A percentile compares a stretch with the other conserved stretches of the same genome.
Evolutionary conservation across 305 asterid genomes (phyloP).

Genomic region (Fraxinus platypoda): DNA sequence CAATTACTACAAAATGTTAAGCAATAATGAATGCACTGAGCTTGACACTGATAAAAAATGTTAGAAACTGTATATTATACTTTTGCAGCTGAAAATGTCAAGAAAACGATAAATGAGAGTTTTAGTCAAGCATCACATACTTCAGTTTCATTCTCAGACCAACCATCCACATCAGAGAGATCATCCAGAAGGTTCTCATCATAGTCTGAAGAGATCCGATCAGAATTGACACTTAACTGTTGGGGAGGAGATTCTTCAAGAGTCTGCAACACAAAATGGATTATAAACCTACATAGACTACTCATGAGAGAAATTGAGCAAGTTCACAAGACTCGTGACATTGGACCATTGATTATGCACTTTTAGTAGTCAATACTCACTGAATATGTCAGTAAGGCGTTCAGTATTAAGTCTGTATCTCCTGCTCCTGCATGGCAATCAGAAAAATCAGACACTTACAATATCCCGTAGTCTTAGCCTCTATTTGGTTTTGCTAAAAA

Average conservation of each 20-base stretch:
- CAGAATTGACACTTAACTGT: slow-evolving; percentile 35
- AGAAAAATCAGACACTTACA: slow-evolving; percentile 16
- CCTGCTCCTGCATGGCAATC: slow-evolving; percentile 52
- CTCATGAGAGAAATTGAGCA: neutral
- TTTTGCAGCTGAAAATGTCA: slow-evolving; percentile 13
- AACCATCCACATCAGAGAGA: slow-evolving; percentile 49
- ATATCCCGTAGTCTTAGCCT: slow-evolving; percentile 1
- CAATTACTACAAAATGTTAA: neutral
- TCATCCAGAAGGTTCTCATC: slow-evolving; percentile 42
- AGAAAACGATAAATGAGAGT: neutral
- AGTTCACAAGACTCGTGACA: neutral
- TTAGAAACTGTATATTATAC: slow-evolving; percentile 3
- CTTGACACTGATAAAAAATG: neutral
- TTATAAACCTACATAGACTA: slow-evolving; percentile 7
- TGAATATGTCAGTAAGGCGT: slow-evolving; percentile 60
- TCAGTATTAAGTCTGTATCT: slow-evolving; percentile 53
- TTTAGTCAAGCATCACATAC: slow-evolving; percentile 31
- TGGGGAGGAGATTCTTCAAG: slow-evolving; percentile 59
- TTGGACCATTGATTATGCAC: neutral
- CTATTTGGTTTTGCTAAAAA: neutral
- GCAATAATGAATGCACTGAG: slow-evolving; percentile 13
- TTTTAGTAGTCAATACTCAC: slow-evolving; percentile 37
- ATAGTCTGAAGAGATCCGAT: slow-evolving; percentile 55
- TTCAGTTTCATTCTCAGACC: slow-evolving; percentile 50
- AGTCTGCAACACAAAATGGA: slow-evolving; percentile 41